Conservation (phyloP, 169 alveolate genomes). For the Amoebophrya sp. region DNA sequence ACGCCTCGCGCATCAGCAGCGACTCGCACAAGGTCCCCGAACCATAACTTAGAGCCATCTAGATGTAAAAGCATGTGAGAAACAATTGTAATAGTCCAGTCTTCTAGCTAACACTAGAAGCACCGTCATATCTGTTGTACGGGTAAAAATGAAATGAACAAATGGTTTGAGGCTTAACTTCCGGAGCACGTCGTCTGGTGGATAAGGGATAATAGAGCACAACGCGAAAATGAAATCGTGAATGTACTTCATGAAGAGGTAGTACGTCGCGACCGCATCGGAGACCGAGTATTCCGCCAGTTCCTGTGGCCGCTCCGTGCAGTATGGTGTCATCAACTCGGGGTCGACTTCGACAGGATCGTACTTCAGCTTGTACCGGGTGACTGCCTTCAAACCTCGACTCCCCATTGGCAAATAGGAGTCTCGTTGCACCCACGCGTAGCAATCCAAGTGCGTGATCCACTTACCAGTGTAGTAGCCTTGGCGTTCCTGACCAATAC, state of each 20-base stretch:
- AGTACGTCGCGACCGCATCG: slow-evolving; percentile 99
- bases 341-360: slow-evolving; percentile 99
- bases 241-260: slow-evolving; percentile 90
- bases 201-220: slow-evolving; percentile 40
- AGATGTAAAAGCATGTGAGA: too few species aligned
- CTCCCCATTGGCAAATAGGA: slow-evolving; percentile 94
- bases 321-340: slow-evolving; percentile 86
- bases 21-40: slow-evolving; percentile 98
- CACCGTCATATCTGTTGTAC: too few species aligned
- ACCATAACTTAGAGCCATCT: too few species aligned
- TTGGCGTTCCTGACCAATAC: slow-evolving; percentile 11
- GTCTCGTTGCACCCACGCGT: slow-evolving; percentile 98
- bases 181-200: slow-evolving; percentile 73
- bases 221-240: slow-evolving; percentile 84
- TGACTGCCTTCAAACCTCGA: slow-evolving; percentile 87
- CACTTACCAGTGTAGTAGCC: neutral
- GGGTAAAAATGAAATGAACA: too few species aligned
- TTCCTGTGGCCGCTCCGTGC: slow-evolving; percentile 74
- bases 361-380: slow-evolving; percentile 93
- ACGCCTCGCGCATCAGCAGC: slow-evolving; percentile 96
- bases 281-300: slow-evolving; percentile 98
- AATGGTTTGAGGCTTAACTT: too few species aligned
- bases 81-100: too few species aligned
- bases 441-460: slow-evolving; percentile 88
- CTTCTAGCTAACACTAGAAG: too few species aligned